Conservation (phyloP, 2,329 filamentous ascomycete genomes). For the Diaporthe velutina region DNA sequence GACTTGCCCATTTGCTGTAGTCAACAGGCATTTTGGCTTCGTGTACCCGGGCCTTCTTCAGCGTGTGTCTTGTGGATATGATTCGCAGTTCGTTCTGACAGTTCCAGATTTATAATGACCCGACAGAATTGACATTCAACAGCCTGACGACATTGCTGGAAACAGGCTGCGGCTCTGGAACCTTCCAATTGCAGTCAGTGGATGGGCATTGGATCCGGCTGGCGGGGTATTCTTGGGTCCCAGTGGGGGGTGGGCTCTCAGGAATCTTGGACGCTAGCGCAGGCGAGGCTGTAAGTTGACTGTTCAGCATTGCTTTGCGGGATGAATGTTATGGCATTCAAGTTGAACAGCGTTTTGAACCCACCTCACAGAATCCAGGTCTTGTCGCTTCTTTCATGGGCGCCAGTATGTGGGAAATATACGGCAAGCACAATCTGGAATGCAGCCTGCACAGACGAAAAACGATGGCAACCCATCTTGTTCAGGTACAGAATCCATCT, state of each 20-base stretch:
- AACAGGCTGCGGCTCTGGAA: constrained; percentile 24
- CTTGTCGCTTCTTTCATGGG: neutral
- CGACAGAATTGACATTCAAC: neutral
- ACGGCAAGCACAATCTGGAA: neutral
- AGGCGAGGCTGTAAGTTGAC: neutral
- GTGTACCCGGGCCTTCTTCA: neutral
- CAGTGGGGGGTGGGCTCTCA: neutral
- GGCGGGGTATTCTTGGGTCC: constrained; percentile 7
- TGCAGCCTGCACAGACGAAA: neutral
- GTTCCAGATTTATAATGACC: neutral
- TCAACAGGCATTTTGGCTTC: constrained; percentile 58
- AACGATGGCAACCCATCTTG: neutral
- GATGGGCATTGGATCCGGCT: constrained; percentile 2
- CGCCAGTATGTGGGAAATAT: neutral
- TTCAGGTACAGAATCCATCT: neutral
- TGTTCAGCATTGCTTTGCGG: neutral
- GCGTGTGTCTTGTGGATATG: too few relatives aligned
- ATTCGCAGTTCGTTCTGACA: neutral
- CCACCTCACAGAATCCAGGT: neutral
- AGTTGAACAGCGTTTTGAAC: neutral
- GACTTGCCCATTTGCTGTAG: constrained; percentile 75
- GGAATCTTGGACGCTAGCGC: neutral
- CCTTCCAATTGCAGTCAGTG: neutral
- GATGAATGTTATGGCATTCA: too few relatives aligned
- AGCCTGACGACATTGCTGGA: neutral